Conservation (phyloP, 148 eudicot species). For the Amaranthus palmeri region DNA sequence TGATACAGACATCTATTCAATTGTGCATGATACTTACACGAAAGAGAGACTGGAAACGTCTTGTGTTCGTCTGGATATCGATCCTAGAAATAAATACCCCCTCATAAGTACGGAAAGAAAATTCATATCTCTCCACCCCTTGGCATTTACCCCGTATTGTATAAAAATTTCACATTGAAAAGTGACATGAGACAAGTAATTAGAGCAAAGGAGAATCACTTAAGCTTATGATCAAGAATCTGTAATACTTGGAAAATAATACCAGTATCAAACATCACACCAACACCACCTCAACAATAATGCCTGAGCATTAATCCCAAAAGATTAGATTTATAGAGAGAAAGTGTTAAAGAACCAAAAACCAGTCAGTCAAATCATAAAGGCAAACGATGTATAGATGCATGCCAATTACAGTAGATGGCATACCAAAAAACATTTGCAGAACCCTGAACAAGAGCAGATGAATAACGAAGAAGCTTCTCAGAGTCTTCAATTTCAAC, state of each 20-base stretch:
- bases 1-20: not conserved
- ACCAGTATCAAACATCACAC: not conserved
- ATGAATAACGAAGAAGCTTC: constrained; percentile 86
- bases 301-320: not conserved
- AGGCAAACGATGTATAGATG: not conserved
- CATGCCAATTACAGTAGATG: not conserved
- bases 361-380: not conserved
- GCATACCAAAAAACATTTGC: constrained; percentile 90
- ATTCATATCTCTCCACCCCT: no score
- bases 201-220: not conserved
- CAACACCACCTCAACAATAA: not conserved
- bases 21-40: constrained; percentile 34
- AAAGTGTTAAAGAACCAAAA: not conserved
- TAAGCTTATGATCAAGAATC: not conserved
- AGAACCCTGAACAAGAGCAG: constrained; percentile 97
- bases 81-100: constrained; percentile 46
- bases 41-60: constrained; percentile 80
- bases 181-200: no score
- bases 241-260: not conserved
- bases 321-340: not conserved
- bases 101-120: not conserved
- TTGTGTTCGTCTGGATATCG: constrained; percentile 78
- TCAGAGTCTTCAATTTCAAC: constrained; percentile 75
- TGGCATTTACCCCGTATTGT: no score
- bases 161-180: no score